phyloP scores from a whole-genome alignment of 1,284 basidiomycete species.

The Cerrena zonata region DNA sequence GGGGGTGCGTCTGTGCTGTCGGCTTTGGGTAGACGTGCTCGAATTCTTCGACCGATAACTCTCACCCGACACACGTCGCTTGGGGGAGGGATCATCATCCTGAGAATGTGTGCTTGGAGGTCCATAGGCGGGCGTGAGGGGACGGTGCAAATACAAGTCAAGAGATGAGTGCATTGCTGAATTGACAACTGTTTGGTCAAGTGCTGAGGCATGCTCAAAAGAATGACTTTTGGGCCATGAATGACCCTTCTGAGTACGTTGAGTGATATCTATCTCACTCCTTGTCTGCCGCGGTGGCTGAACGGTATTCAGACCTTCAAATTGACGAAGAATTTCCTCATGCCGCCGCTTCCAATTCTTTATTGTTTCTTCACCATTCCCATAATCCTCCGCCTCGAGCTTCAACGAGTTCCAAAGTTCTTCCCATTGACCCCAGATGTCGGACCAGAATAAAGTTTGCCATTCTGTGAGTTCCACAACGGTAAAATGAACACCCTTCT shows the following conservation, averaged over 20 bases:
- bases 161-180: neutral
- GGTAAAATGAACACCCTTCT: conserved; percentile 48
- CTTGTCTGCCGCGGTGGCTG: conserved; percentile 16
- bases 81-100: conserved; percentile 11
- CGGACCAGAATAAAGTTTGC: conserved; percentile 55
- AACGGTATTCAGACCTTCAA: conserved; percentile 42
- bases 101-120: neutral
- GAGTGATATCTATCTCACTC: conserved; percentile 8
- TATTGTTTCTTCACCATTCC: conserved; percentile 58
- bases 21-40: conserved; percentile 29
- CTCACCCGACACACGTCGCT: conserved; percentile 32
- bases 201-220: neutral
- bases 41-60: conserved; percentile 41
- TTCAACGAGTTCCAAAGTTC: conserved; percentile 74
- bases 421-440: conserved; percentile 57
- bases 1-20: conserved; percentile 18
- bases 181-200: neutral
- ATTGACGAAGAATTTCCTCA: conserved; percentile 51
- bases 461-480: conserved; percentile 46
- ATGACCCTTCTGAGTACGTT: neutral
- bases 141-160: neutral
- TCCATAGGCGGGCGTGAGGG: neutral
- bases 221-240: neutral
- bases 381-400: conserved; percentile 55
- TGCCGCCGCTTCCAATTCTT: conserved; percentile 63